These are phyloP conservation scores for Physaria fendleri DNA, from an alignment of 345 rosid species.

Conservation along the genomic window DNA sequence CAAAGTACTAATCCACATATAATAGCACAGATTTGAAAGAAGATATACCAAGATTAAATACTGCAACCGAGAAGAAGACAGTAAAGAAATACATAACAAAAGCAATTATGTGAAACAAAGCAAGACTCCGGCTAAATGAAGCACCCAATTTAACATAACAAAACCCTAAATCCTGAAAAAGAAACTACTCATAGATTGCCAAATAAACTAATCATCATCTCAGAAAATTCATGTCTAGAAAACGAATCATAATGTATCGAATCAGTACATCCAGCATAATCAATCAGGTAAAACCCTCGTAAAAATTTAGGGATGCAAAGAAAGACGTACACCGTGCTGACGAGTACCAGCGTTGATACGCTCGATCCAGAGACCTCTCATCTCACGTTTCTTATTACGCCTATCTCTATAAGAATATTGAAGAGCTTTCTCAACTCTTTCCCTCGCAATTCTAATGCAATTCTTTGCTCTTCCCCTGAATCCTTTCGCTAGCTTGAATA, in stretches of 20 bases:
- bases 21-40: not conserved
- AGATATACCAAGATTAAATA: not conserved
- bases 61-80: not conserved
- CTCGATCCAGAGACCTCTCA: constrained; percentile 95
- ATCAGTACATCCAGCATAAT: not conserved
- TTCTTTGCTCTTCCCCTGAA: constrained; percentile 95
- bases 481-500: constrained; percentile 81
- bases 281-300: not conserved
- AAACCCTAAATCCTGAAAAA: not conserved
- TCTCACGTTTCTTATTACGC: constrained; percentile 93
- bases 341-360: constrained; percentile 92
- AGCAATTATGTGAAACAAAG: no score
- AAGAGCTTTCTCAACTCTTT: constrained; percentile 93
- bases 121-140: no score
- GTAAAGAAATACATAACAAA: no score
- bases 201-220: not conserved
- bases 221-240: no score
- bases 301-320: not conserved
- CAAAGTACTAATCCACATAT: not conserved
- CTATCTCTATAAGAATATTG: constrained; percentile 92
- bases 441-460: constrained; percentile 85
- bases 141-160: not conserved
- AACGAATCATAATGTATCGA: not conserved
- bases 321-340: constrained; percentile 59
- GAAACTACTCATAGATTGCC: not conserved